phyloP scores from a whole-genome alignment of 2,329 filamentous ascomycete species.

The Claviceps spartinae region DNA sequence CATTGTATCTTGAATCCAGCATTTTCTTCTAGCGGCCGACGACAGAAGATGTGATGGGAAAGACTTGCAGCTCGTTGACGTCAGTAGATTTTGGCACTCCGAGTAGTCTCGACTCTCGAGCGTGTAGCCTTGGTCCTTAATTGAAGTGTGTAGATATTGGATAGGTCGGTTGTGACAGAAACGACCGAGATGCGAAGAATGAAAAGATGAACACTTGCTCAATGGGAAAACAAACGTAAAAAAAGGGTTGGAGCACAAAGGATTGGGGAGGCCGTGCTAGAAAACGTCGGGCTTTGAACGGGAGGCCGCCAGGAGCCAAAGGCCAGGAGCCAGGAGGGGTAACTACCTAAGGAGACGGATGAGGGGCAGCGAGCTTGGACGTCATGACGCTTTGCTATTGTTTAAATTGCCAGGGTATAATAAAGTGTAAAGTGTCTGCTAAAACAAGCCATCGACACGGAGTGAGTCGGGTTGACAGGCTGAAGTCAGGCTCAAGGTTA shows the following conservation, averaged over 20 bases:
- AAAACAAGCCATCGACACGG: too few species aligned
- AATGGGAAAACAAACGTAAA: neutral
- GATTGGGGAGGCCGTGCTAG: neutral
- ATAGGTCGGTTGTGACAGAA: neutral
- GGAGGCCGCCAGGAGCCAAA: neutral
- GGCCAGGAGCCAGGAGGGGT: neutral
- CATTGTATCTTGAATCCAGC: conserved; percentile 33
- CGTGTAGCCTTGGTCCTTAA: neutral
- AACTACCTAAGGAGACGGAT: neutral
- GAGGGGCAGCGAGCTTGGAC: neutral
- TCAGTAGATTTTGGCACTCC: too few species aligned
- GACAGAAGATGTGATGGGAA: too few species aligned
- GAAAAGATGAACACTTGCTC: neutral
- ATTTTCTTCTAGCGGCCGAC: conserved; percentile 19
- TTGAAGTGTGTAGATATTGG: neutral
- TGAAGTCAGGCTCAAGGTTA: too few species aligned
- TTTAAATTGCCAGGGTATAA: neutral
- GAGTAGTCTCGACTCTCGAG: too few species aligned
- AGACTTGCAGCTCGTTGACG: too few species aligned
- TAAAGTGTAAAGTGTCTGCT: too few species aligned
- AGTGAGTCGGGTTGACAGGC: too few species aligned
- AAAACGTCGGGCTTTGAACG: neutral
- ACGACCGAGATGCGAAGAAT: neutral
- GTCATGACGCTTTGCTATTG: neutral
- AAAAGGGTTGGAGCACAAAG: neutral